Base-by-base conservation (phyloP, 768 basidiomycete genomes). In the Suillus plorans region DNA sequence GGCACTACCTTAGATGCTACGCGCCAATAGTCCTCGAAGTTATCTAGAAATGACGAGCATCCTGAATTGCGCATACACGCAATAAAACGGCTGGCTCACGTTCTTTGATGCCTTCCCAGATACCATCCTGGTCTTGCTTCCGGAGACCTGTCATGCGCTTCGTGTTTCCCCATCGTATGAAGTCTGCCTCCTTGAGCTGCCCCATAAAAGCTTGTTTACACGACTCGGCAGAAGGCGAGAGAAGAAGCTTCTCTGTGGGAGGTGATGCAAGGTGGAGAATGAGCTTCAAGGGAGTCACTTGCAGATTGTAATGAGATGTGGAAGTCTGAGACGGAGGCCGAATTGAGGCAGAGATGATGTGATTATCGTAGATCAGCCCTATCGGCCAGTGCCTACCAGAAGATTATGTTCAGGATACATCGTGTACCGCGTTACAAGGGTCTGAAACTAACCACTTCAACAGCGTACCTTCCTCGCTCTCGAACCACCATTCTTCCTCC, bases 401-500 rank as follows among this genome's bases (percentile, higher is more conserved):
- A 57, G 28, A 55, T 36, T 31, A 22, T 39, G 42, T 61, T 56
- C 42, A 44, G 44, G 10, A 62, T 22, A 47, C 0, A 39, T 28
- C 44, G 6, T 37, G 22, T 5, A 34, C 9, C 44, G 37, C 20
- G 6, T 47, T 37, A 62, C 62, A n/a, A 37, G 58, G 34, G 31
- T 53, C 60, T 50, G 63, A 18, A 53, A 82, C 87, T 67, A 64
- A 97, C 97, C 97, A 98, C 79, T 95, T 94, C 70, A 96, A 82
- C 58, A 92, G 73, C 7, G 83, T 85, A 37, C 93, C 92, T 68
- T 88, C 90, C 61, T 92, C 91, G 67, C 89, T 91, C 77, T 97
- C 95, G 75, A 99, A 97, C 97, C 97, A 99, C 92, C 97, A 95
- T 61, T 96, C 92, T 64, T 93, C 91, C 68, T 95, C 93, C 72